These are phyloP conservation scores for Lichenothelia convexa DNA, from an alignment of 495 filamentous ascomycete species.

Conservation along the genomic window DNA sequence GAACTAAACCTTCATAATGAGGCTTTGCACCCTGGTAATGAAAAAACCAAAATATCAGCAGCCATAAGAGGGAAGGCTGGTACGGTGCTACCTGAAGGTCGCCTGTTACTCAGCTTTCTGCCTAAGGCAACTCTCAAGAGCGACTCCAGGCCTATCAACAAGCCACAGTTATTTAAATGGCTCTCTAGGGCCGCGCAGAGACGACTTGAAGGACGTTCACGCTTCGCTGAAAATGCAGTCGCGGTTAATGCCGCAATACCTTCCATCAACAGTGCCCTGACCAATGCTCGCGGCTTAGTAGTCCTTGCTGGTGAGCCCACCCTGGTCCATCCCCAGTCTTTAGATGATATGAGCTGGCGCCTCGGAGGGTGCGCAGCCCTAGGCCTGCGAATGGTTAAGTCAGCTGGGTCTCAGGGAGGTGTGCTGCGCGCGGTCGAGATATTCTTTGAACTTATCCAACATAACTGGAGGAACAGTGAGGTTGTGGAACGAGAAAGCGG, in stretches of 20 bases:
- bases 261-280: slow-evolving; percentile 73
- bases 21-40: slow-evolving; percentile 73
- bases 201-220: slow-evolving; percentile 52
- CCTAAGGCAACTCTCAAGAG: slow-evolving; percentile 12
- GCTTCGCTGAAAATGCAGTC: slow-evolving; percentile 55
- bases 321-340: slow-evolving; percentile 53
- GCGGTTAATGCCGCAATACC: slow-evolving; percentile 79
- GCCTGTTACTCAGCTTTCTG: background rate
- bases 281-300: slow-evolving; percentile 56
- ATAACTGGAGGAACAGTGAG: slow-evolving; percentile 94
- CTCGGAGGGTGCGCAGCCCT: slow-evolving; percentile 75
- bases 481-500: slow-evolving; percentile 94
- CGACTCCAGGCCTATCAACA: slow-evolving; percentile 48
- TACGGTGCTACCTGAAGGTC: too few relatives aligned
- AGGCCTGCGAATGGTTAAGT: slow-evolving; percentile 64
- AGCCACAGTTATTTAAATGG: slow-evolving; percentile 54
- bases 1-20: slow-evolving; percentile 82
- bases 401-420: slow-evolving; percentile 45
- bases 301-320: slow-evolving; percentile 74
- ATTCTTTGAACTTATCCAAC: slow-evolving; percentile 62
- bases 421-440: slow-evolving; percentile 65
- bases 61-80: too few relatives aligned
- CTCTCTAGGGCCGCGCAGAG: slow-evolving; percentile 57
- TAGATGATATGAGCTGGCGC: slow-evolving; percentile 88
- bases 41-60: too few relatives aligned